Percentiles rank a stretch among this genome's conserved stretches.
phyloP scores from a whole-genome alignment of 371 early-diverging fungal species.

The Mucor saturninus region DNA sequence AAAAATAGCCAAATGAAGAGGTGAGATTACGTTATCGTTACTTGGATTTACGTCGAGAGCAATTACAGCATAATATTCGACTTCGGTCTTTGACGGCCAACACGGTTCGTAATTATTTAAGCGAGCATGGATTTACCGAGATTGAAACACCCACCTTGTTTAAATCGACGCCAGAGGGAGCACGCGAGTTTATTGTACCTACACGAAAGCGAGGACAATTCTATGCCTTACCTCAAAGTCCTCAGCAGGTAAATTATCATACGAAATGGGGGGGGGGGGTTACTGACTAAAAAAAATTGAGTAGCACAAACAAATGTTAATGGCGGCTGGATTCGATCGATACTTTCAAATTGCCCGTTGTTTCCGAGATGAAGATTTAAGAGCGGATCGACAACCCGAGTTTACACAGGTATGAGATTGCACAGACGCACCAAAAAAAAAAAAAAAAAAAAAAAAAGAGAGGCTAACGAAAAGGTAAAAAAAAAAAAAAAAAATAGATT shows the following conservation, averaged over 20 bases:
- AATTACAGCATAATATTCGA: slow-evolving; percentile 78
- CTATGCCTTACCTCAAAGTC: slow-evolving; percentile 91
- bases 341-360: slow-evolving; percentile 95
- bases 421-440: background rate
- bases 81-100: slow-evolving; percentile 68
- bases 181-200: slow-evolving; percentile 93
- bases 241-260: slow-evolving; percentile 74
- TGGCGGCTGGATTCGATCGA: slow-evolving; percentile 89
- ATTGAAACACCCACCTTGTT: slow-evolving; percentile 93
- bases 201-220: slow-evolving; percentile 77
- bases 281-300: background rate
- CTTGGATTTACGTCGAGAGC: slow-evolving; percentile 80
- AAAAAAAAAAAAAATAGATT: slow-evolving; percentile 68
- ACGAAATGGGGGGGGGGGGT: background rate
- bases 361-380: slow-evolving; percentile 89
- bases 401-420: slow-evolving; percentile 59
- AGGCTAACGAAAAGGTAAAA: background rate
- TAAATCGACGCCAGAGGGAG: slow-evolving; percentile 95
- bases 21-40: slow-evolving; percentile 78
- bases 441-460: background rate
- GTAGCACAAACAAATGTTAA: slow-evolving; percentile 89
- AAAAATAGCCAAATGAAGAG: slow-evolving; percentile 78
- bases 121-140: slow-evolving; percentile 76
- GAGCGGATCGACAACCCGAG: slow-evolving; percentile 93
- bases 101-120: slow-evolving; percentile 68